phyloP scores from a whole-genome alignment of 2,329 filamentous ascomycete genomes.

The Diaporthe australafricana region DNA sequence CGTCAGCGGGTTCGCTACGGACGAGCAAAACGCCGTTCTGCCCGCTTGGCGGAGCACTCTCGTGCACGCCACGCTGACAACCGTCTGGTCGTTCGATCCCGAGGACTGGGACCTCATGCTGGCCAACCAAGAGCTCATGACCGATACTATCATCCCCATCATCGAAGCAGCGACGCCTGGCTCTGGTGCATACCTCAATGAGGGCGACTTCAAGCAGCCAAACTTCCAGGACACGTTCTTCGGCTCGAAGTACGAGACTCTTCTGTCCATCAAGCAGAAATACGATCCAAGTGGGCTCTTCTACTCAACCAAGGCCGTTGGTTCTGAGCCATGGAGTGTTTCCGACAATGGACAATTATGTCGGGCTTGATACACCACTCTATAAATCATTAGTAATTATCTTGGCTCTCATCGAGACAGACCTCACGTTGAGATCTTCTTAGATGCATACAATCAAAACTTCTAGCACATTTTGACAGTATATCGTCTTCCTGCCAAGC shows the following conservation, averaged over 20 bases:
- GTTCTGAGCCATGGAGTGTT: constrained; percentile 50
- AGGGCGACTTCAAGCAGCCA: constrained; percentile 49
- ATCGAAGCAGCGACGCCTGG: constrained; percentile 45
- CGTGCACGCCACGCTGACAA: constrained; percentile 47
- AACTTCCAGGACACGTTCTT: constrained; percentile 47
- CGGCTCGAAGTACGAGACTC: constrained; percentile 45
- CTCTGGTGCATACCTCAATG: constrained; percentile 49
- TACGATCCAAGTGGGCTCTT: constrained; percentile 52
- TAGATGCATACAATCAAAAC: too few relatives aligned
- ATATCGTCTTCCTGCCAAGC: neutral
- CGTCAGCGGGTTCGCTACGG: constrained; percentile 34
- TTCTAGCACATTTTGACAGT: neutral
- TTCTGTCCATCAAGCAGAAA: constrained; percentile 51
- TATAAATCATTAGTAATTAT: neutral
- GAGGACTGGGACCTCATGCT: constrained; percentile 44
- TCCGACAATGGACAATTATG: constrained; percentile 46
- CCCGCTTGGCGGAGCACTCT: constrained; percentile 52
- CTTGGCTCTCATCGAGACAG: neutral
- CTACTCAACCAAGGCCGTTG: constrained; percentile 51
- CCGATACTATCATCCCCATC: constrained; percentile 41
- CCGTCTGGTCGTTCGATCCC: constrained; percentile 49
- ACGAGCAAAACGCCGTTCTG: constrained; percentile 50
- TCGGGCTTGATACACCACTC: constrained; percentile 12
- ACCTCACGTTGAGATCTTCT: neutral
- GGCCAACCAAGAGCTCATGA: constrained; percentile 44